phyloP scores from a whole-genome alignment of 306 rosid genomes.

The Sphenostylis stenocarpa region DNA sequence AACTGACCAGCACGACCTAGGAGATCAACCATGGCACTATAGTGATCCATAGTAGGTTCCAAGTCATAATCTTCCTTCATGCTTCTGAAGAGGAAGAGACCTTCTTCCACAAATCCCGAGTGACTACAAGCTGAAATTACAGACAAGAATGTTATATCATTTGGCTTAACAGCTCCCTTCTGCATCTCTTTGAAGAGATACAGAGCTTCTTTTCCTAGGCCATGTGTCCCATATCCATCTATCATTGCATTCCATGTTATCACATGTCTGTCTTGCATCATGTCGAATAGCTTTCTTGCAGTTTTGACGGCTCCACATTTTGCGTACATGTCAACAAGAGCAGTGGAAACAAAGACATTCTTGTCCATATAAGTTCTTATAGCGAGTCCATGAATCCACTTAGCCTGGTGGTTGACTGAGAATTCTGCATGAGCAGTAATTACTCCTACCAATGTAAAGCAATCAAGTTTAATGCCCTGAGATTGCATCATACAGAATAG shows the following conservation, averaged over 20 bases:
- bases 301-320: slow-evolving; percentile 75
- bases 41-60: slow-evolving; percentile 83
- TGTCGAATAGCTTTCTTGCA: slow-evolving; percentile 70
- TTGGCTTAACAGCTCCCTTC: slow-evolving; percentile 56
- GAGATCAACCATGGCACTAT: slow-evolving; percentile 81
- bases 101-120: slow-evolving; percentile 79
- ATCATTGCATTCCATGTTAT: slow-evolving; percentile 94
- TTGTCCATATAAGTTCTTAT: slow-evolving; percentile 62
- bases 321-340: slow-evolving; percentile 82
- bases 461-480: slow-evolving; percentile 61
- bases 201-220: slow-evolving; percentile 63
- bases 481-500: slow-evolving; percentile 68
- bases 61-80: slow-evolving; percentile 67
- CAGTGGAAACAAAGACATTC: slow-evolving; percentile 69
- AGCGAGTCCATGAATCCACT: slow-evolving; percentile 92
- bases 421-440: slow-evolving; percentile 78
- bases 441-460: slow-evolving; percentile 83
- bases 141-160: slow-evolving; percentile 63
- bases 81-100: slow-evolving; percentile 55
- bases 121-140: slow-evolving; percentile 88
- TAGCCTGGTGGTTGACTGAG: slow-evolving; percentile 74
- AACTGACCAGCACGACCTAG: slow-evolving; percentile 84
- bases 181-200: slow-evolving; percentile 67
- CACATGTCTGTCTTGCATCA: slow-evolving; percentile 69
- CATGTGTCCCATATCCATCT: slow-evolving; percentile 89